A percentile compares a stretch with the other conserved stretches of the same genome.
Evolutionary conservation across 2,329 filamentous ascomycete species (phyloP).

Genomic region (Gnomoniopsis sp.): DNA sequence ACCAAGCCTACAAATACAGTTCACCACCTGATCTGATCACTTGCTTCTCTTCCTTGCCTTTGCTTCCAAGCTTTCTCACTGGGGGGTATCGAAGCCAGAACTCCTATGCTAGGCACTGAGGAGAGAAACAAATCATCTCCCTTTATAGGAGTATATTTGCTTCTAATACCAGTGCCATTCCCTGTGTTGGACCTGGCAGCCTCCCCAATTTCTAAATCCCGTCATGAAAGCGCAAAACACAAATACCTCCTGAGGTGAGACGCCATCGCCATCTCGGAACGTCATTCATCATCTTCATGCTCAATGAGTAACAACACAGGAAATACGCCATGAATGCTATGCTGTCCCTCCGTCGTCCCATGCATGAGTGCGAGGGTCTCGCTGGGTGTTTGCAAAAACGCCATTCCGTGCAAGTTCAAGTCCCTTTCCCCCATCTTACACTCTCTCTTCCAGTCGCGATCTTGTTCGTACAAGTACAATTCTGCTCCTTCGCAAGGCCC

Average conservation of each 20-base stretch:
- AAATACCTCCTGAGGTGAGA: not conserved
- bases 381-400: not conserved
- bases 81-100: conserved; percentile 11
- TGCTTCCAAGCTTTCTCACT: conserved; percentile 3
- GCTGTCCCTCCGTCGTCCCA: not conserved
- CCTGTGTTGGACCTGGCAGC: not conserved
- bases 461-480: not conserved
- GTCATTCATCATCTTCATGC: not conserved
- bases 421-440: conserved; percentile 1
- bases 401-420: not conserved
- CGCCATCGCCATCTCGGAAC: not conserved
- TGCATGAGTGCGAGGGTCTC: not conserved
- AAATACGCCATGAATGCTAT: conserved; percentile 2
- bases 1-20: not conserved
- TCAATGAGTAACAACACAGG: not conserved
- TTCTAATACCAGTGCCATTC: not conserved
- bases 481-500: not conserved
- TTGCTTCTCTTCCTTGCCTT: not conserved
- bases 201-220: not conserved
- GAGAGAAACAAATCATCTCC: not conserved
- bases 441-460: not conserved
- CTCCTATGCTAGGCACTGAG: conserved; percentile 1
- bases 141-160: not conserved
- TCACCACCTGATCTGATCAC: not conserved
- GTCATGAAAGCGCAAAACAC: not conserved